Base-by-base conservation (phyloP, 345 rosid species). In the Dipteronia sinensis region DNA sequence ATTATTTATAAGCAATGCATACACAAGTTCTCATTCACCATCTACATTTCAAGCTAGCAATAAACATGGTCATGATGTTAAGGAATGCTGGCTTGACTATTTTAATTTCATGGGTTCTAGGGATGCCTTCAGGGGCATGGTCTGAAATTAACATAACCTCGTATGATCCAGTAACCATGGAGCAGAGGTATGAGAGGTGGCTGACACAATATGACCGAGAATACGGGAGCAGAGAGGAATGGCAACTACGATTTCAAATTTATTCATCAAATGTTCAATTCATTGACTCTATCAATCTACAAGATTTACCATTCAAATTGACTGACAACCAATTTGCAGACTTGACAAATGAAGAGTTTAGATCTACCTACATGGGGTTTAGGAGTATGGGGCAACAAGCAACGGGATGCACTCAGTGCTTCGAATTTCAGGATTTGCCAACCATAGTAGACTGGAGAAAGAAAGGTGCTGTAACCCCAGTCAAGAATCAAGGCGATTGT, bases 401-500 rank as follows among this genome's bases (percentile, higher is more conserved):
- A 56, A 82, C n/a, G 40, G 44, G 6, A 34, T 34, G 38, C 38
- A 34, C 20, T 22, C 56, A 72, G 23, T 10, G 69, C 67, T 7
- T 23, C 13, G 19, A 46, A 38, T 8, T 29, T 55, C 10, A 20
- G 20, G 75, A 83, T 44, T 73, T 69, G 79, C 88, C 97, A 0
- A 38, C 40, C 1, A 25, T 76, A 20, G 84, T 92, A 58, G 99
- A 96, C 79, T 94, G 99, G 99, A 90, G 97, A 81, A 75, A 80
- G 82, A 71, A 85, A 82, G 97, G 94, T 4, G 96, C 91, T 59
- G 98, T 91, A 19, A 92, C 97, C 79, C 91, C 94, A 34, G 56
- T 95, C 69, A 92, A 94, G 79, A 74, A 89, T 82, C 99, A 92
- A 87, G 99, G 99, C 71, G 72, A 63, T 23, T 96, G 99, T 69